Evolutionary conservation across 2,329 filamentous ascomycete genomes (phyloP).

Genomic region (Fusarium sarcochroum): DNA sequence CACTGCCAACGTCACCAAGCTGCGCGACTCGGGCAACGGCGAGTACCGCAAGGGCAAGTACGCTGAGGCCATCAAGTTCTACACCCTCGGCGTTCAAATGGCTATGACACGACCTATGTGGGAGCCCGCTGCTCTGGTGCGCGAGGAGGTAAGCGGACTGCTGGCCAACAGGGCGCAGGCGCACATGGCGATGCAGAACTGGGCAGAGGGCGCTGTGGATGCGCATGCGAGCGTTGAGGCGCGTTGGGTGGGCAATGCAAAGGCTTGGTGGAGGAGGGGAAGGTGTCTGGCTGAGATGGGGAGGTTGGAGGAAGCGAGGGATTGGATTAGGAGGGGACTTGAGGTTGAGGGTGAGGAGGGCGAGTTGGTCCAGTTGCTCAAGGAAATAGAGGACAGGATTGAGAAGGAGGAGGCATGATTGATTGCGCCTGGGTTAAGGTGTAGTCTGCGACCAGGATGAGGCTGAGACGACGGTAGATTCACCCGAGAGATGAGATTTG

Average conservation of each 20-base stretch:
- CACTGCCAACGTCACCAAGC: slow-evolving; percentile 87
- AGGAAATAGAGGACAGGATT: slow-evolving; percentile 69
- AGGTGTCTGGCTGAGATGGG: slow-evolving; percentile 94
- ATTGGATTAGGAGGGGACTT: slow-evolving; percentile 81
- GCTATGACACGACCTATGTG: slow-evolving; percentile 84
- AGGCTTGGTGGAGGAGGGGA: slow-evolving; percentile 93
- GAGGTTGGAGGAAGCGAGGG: slow-evolving; percentile 82
- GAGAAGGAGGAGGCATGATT: slow-evolving; percentile 55
- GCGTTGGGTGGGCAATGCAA: slow-evolving; percentile 87
- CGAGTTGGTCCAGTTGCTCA: slow-evolving; percentile 74
- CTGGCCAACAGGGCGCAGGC: slow-evolving; percentile 93
- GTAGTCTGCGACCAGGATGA: background rate
- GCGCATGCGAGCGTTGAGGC: slow-evolving; percentile 90
- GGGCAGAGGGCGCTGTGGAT: slow-evolving; percentile 90
- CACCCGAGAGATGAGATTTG: slow-evolving; percentile 27
- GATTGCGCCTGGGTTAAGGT: background rate
- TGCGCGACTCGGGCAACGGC: slow-evolving; percentile 88
- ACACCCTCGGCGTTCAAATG: slow-evolving; percentile 92
- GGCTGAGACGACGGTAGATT: slow-evolving; percentile 5
- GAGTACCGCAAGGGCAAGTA: slow-evolving; percentile 84
- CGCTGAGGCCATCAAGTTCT: slow-evolving; percentile 82
- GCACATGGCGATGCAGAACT: slow-evolving; percentile 84
- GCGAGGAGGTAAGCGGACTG: slow-evolving; percentile 85
- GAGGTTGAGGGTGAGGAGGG: slow-evolving; percentile 84
- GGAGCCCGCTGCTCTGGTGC: slow-evolving; percentile 87